These are phyloP conservation scores for Sugiyamaella castrensis DNA, from an alignment of 1,139 yeast species.

Conservation along the genomic window DNA sequence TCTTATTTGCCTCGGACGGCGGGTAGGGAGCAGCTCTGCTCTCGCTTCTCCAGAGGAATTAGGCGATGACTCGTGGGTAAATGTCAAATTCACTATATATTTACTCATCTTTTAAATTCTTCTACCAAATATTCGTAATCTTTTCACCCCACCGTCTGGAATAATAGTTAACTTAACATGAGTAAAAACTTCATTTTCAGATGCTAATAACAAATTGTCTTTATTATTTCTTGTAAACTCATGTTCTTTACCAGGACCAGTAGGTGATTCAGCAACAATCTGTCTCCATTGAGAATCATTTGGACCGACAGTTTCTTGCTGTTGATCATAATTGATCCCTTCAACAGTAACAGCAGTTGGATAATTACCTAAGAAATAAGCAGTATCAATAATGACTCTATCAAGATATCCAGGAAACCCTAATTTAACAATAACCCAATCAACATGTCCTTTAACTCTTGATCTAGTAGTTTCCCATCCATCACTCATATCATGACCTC, in stretches of 20 bases:
- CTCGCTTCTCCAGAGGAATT: too few relatives aligned
- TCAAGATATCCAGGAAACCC: slow-evolving; percentile 58
- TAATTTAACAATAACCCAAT: slow-evolving; percentile 81
- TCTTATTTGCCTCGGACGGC: too few relatives aligned
- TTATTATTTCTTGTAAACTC: slow-evolving; percentile 40
- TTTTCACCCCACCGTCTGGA: slow-evolving; percentile 95
- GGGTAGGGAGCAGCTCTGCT: too few relatives aligned
- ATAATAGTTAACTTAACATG: slow-evolving; percentile 79
- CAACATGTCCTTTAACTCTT: slow-evolving; percentile 75
- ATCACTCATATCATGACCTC: slow-evolving; percentile 94
- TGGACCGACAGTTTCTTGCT: slow-evolving; percentile 33
- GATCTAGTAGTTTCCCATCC: slow-evolving; percentile 99
- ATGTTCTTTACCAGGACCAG: slow-evolving; percentile 81
- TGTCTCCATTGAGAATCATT: slow-evolving; percentile 55
- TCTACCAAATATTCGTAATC: slow-evolving; percentile 74
- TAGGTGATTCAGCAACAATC: slow-evolving; percentile 66
- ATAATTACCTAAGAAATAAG: slow-evolving; percentile 89
- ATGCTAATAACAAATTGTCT: slow-evolving; percentile 11
- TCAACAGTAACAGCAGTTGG: slow-evolving; percentile 75
- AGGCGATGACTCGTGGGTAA: too few relatives aligned
- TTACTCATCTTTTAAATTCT: not conserved
- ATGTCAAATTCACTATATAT: too few relatives aligned
- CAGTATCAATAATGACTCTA: slow-evolving; percentile 76
- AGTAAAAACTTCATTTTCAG: slow-evolving; percentile 39
- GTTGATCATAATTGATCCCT: slow-evolving; percentile 40